Evolutionary conservation across 345 rosid species (phyloP).

Genomic region (Limnanthes douglasii): DNA sequence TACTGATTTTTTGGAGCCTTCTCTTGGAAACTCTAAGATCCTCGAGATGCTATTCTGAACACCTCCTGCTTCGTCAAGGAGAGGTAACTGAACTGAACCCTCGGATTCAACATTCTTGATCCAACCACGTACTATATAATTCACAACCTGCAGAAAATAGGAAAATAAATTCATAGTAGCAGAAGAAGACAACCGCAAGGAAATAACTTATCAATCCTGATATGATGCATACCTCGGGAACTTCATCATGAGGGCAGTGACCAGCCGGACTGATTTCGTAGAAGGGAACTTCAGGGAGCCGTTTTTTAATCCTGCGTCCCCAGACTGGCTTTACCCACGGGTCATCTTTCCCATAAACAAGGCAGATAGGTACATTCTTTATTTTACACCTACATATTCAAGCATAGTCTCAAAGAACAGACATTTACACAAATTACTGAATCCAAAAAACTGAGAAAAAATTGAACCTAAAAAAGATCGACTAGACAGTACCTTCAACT

Average conservation of each 20-base stretch:
- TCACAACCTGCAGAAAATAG: conserved; percentile 46
- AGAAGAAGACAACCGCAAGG: not conserved
- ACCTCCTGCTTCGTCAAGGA: conserved; percentile 32
- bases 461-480: too few relatives aligned
- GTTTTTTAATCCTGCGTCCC: conserved; percentile 67
- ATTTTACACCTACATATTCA: conserved; percentile 35
- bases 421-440: too few relatives aligned
- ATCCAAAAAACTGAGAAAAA: too few relatives aligned
- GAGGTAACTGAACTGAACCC: conserved; percentile 40
- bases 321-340: conserved; percentile 97
- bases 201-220: not conserved
- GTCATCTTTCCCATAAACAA: conserved; percentile 86
- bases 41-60: conserved; percentile 15
- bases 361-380: conserved; percentile 52
- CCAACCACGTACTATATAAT: conserved; percentile 75
- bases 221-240: conserved; percentile 62
- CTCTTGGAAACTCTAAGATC: conserved; percentile 59
- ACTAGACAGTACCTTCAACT: too few relatives aligned
- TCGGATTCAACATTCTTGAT: conserved; percentile 54
- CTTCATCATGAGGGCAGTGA: conserved; percentile 99
- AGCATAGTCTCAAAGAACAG: too few relatives aligned
- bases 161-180: not conserved
- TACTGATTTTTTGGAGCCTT: conserved; percentile 38
- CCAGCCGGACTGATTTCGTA: conserved; percentile 98
- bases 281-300: conserved; percentile 64